Conservation (phyloP, 129 eudicot genomes). For the Erigeron canadensis region DNA sequence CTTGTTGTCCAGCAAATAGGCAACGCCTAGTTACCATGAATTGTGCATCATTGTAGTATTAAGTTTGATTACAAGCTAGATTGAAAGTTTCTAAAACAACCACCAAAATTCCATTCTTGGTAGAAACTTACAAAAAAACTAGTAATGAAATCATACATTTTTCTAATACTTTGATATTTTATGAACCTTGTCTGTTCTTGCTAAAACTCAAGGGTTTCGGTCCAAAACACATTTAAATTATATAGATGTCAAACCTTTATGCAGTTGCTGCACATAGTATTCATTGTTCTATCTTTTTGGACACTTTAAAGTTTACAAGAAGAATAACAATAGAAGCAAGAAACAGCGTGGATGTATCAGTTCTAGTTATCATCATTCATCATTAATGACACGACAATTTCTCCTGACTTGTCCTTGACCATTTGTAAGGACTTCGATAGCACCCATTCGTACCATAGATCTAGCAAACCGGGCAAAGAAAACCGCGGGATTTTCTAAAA, state of each 20-base stretch:
- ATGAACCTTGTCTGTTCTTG: neutral
- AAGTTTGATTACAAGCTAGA: neutral
- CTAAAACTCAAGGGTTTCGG: neutral
- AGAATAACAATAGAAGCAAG: neutral
- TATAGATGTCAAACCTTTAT: neutral
- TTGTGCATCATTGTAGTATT: neutral
- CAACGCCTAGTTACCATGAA: neutral
- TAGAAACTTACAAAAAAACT: neutral
- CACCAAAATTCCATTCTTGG: neutral
- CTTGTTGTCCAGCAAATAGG: neutral
- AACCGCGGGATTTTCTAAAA: constrained; percentile 18
- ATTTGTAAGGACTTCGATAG: constrained; percentile 33
- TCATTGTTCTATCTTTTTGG: neutral
- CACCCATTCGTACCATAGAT: constrained; percentile 39
- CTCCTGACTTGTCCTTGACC: constrained; percentile 40
- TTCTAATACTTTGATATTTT: neutral
- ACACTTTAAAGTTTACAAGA: neutral
- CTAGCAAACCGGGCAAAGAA: constrained; percentile 33
- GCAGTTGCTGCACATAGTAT: neutral
- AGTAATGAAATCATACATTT: neutral
- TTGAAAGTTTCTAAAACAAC: neutral
- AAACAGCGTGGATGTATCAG: neutral
- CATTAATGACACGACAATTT: constrained; percentile 30
- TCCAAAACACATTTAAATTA: neutral
- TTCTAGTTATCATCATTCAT: constrained; percentile 10